Evolutionary conservation across 352 stramenopile species (phyloP), one percentile per base, ranked within the genome.

Genomic region (Phytophthora sp.): DNA sequence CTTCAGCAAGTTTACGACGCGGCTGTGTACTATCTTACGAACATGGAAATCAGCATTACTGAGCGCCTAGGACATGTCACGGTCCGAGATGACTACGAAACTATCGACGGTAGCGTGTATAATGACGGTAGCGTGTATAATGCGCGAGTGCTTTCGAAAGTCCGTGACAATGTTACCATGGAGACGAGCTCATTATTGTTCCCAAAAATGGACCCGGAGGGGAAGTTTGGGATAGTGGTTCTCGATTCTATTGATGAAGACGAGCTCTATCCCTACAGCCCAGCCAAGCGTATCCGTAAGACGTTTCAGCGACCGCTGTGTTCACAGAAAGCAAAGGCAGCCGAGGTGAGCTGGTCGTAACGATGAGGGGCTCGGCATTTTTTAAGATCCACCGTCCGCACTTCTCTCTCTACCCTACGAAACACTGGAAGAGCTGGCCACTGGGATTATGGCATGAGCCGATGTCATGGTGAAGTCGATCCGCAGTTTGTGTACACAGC

Each of bases 171-270:
- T 10, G 24, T 70, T 38, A 61, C 56, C 1, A 48, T 60, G 34
- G 69, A 78, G 38, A 71, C 60, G 7, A 81, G 68, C 38, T 59
- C 64, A 27, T 43, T 76, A 2, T 30, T 68, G 11, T 78, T 76
- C 39, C 32, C 63, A 5, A 58, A 66, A 23, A 46, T 75, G 23
- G 62, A 69, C 9, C 30, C 54, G 10, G 52, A 64, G 37, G 62
- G 28, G 13, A 26, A 53, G 10, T 66, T 50, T 17, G 60, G 48
- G 3, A 62, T 74, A 4, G 39, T 70, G 13, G 41, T 44, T 17
- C 17, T 57, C 21, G 74, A 84, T 34, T 81, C 51, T 32, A 62
- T 82, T 27, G 69, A 87, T 35, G 54, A 64, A 2, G 77, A 87
- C 41, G 66, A 70, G 6, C 17, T 74, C 11, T 79, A 82, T 43